Evolutionary conservation across 345 rosid genomes (phyloP).

Genomic region (Pseudoturritis turrita): DNA sequence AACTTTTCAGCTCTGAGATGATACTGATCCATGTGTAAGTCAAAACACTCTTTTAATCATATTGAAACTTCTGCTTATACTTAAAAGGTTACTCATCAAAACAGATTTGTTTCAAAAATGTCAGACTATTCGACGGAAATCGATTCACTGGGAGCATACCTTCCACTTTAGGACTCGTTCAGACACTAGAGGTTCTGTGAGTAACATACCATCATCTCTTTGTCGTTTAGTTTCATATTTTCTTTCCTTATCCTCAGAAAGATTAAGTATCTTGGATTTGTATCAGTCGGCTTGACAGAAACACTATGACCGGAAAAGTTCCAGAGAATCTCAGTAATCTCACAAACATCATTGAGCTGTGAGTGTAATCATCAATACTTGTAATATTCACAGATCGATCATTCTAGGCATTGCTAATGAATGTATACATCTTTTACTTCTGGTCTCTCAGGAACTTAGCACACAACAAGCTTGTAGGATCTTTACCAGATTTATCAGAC

Average conservation of each 20-base stretch:
- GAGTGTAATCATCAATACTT: slow-evolving; percentile 29
- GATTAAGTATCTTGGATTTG: slow-evolving; percentile 22
- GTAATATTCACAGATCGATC: background rate
- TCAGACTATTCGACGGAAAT: slow-evolving; percentile 79
- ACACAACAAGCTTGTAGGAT: slow-evolving; percentile 64
- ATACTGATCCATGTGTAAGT: slow-evolving; percentile 85
- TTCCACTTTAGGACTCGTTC: slow-evolving; percentile 55
- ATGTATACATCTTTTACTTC: background rate
- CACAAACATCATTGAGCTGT: slow-evolving; percentile 68
- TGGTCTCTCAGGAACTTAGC: slow-evolving; percentile 72
- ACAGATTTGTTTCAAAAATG: background rate
- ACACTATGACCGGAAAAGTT: slow-evolving; percentile 52
- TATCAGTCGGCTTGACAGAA: slow-evolving; percentile 95
- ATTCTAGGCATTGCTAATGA: background rate
- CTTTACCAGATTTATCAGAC: slow-evolving; percentile 66
- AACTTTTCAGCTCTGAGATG: slow-evolving; percentile 72
- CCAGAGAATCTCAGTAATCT: slow-evolving; percentile 77
- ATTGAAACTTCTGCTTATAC: background rate
- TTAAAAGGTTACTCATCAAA: slow-evolving; percentile 2
- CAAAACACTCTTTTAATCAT: background rate
- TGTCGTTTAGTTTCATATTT: background rate
- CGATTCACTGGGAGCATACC: slow-evolving; percentile 69
- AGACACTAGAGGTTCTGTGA: slow-evolving; percentile 97
- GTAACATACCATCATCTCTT: slow-evolving; percentile 30
- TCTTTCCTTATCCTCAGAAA: background rate